Base-by-base conservation (phyloP, 1,284 basidiomycete genomes). In the Sporisorium iseilematis-ciliati region DNA sequence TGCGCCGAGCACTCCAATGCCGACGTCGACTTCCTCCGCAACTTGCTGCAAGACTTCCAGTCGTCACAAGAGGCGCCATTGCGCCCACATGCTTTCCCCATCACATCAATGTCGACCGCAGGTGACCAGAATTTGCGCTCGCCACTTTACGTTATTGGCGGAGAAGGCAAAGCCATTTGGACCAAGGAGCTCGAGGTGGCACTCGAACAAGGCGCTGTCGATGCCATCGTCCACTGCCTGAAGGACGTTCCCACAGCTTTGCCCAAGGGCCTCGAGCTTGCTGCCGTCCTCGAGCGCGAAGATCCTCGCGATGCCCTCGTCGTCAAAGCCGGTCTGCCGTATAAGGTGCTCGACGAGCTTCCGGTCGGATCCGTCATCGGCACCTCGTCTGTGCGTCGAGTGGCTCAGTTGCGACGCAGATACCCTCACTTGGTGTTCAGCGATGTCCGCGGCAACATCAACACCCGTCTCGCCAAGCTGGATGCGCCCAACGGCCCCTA, bases 221-320 rank as follows among this genome's bases (percentile, higher is more conserved):
- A 99, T 85, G 91, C 97, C 88, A 91, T 99, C 79, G 91, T 99
- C 21, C 97, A 99, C 87, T 91, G 90, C 60, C 88, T 94, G 79
- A 99, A 99, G 86, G 97, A 99, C 85, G 90, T 98, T 21, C 96
- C 96, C 11, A 99, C 96, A 3, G 88, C 88, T 3, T 87, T 98
- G 29, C 94, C 94, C 0, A 89, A 90, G 0, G 93, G 93, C 1
- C 95, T 93, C 84, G 90, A 92, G 82, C 89, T 99, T 52, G 94
- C 90, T 8, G 94, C 92, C 6, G 91, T 98, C 67, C 85, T 94
- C 69, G 90, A 95, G 85, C 87, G 97, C 57, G 96, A 95, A 85
- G 92, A 97, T 85, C 93, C 93, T 0, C 89, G 92, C 57, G 97
- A 99, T 83, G 92, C 91, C 29, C 86, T 99, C 57, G 92, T 98